These are phyloP conservation scores for Plenodomus biglobosus DNA, from an alignment of 2,329 filamentous ascomycete species.

Conservation along the genomic window DNA sequence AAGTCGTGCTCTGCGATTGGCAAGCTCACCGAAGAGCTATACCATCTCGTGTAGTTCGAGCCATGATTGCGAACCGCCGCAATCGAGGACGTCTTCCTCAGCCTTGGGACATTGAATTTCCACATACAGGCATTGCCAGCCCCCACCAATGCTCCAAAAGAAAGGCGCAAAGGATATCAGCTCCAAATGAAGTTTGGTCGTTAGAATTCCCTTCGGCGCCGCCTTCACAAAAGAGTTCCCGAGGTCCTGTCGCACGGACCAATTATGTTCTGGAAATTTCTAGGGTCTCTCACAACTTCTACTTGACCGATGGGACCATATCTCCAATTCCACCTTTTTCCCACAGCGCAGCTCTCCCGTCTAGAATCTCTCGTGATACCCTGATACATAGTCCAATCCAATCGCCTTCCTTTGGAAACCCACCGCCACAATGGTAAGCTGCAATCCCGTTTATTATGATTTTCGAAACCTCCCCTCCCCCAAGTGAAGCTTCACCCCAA, in stretches of 20 bases:
- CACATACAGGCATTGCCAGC: conserved; percentile 36
- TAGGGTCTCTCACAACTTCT: not conserved
- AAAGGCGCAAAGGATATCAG: too few relatives aligned
- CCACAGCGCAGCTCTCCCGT: too few relatives aligned
- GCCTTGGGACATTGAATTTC: conserved; percentile 37
- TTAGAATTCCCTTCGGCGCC: not conserved
- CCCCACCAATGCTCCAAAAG: too few relatives aligned
- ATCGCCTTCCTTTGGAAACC: conserved; percentile 9
- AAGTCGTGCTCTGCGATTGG: conserved; percentile 35
- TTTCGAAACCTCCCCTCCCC: not conserved
- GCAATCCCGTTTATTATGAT: too few relatives aligned
- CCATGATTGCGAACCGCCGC: conserved; percentile 9
- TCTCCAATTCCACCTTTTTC: conserved; percentile 12
- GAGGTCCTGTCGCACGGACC: conserved; percentile 22
- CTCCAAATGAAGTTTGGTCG: too few relatives aligned
- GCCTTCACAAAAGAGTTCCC: conserved; percentile 9
- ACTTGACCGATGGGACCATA: not conserved
- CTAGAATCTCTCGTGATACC: conserved; percentile 22
- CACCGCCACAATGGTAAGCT: conserved; percentile 23
- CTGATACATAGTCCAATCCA: conserved; percentile 5
- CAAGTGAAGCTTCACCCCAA: not conserved
- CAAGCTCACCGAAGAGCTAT: conserved; percentile 23
- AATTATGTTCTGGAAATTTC: conserved; percentile 25
- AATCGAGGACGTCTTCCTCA: conserved; percentile 35
- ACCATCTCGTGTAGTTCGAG: conserved; percentile 16